Conservation (phyloP, 2,329 filamentous ascomycete species). For the Knufia petricola region DNA sequence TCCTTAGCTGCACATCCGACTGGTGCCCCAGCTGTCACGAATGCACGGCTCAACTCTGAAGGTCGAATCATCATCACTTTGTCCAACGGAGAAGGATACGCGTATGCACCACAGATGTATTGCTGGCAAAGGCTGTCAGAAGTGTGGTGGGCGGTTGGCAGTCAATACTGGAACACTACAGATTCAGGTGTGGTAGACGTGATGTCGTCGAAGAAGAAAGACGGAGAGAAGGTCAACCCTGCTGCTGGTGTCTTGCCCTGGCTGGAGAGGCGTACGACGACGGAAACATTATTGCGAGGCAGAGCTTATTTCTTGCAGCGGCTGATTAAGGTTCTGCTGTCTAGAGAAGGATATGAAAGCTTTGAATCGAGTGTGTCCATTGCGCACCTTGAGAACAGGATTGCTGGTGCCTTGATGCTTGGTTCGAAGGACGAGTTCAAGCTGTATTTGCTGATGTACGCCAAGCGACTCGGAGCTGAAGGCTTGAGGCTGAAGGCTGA, state of each 20-base stretch:
- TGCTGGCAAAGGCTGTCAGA: slow-evolving; percentile 94
- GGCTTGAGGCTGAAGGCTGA: slow-evolving; percentile 81
- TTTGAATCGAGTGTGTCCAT: slow-evolving; percentile 89
- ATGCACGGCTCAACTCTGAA: slow-evolving; percentile 79
- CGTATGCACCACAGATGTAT: slow-evolving; percentile 76
- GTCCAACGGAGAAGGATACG: slow-evolving; percentile 89
- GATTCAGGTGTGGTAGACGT: slow-evolving; percentile 79
- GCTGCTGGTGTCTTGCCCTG: slow-evolving; percentile 89
- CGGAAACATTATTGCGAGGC: slow-evolving; percentile 81
- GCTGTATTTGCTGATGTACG: slow-evolving; percentile 95
- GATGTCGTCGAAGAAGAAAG: slow-evolving; percentile 48
- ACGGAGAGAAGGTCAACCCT: slow-evolving; percentile 48
- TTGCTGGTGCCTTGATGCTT: slow-evolving; percentile 77
- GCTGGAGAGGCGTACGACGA: slow-evolving; percentile 88
- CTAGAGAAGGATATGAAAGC: slow-evolving; percentile 80
- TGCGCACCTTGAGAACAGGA: slow-evolving; percentile 86
- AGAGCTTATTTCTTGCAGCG: slow-evolving; percentile 84
- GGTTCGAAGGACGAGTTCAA: slow-evolving; percentile 87
- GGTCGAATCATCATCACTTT: slow-evolving; percentile 83
- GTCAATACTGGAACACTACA: slow-evolving; percentile 97
- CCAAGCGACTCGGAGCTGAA: slow-evolving; percentile 86
- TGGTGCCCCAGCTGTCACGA: slow-evolving; percentile 73
- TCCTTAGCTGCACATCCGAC: slow-evolving; percentile 71
- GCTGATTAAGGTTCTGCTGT: slow-evolving; percentile 78
- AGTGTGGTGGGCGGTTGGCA: slow-evolving; percentile 94